These are phyloP conservation scores for Tolypocladium cylindrosporum DNA, from an alignment of 2,329 filamentous ascomycete genomes.

Conservation along the genomic window DNA sequence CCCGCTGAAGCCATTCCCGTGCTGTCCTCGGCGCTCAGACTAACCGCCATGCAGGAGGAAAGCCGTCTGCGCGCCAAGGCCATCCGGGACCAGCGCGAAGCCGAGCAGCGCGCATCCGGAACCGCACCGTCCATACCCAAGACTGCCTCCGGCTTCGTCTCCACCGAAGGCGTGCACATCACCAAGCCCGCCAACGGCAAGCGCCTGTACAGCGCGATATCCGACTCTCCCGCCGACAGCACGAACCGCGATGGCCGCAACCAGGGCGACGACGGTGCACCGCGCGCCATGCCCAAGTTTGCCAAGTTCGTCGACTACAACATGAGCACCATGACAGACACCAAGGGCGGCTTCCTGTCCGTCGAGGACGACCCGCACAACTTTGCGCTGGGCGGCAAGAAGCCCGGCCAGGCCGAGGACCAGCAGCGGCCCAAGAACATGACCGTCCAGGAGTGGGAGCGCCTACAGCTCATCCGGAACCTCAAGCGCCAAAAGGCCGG, in stretches of 20 bases:
- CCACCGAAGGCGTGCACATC: slow-evolving; percentile 52
- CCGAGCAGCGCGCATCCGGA: slow-evolving; percentile 42
- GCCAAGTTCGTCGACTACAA: slow-evolving; percentile 95
- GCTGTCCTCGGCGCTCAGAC: neutral
- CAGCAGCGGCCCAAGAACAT: slow-evolving; percentile 72
- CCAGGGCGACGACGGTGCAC: slow-evolving; percentile 35
- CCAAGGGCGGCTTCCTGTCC: slow-evolving; percentile 91
- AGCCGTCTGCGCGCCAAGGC: slow-evolving; percentile 84
- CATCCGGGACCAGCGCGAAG: slow-evolving; percentile 62
- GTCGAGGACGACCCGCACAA: slow-evolving; percentile 86
- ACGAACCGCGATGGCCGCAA: slow-evolving; percentile 60
- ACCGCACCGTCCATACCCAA: slow-evolving; percentile 30
- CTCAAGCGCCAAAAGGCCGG: slow-evolving; percentile 66
- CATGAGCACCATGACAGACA: slow-evolving; percentile 96
- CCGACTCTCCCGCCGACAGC: slow-evolving; percentile 33
- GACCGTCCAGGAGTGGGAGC: slow-evolving; percentile 87
- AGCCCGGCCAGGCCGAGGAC: slow-evolving; percentile 20
- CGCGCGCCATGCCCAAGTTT: slow-evolving; percentile 78
- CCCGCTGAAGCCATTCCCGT: neutral
- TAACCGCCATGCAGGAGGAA: slow-evolving; percentile 53
- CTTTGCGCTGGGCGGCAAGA: slow-evolving; percentile 50
- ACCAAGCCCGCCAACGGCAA: slow-evolving; percentile 45
- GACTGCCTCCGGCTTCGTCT: slow-evolving; percentile 60
- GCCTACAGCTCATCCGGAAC: slow-evolving; percentile 63
- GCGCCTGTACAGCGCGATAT: slow-evolving; percentile 57